phyloP scores from a whole-genome alignment of 805 yeast genomes.

The Kodamaea sagamina region DNA sequence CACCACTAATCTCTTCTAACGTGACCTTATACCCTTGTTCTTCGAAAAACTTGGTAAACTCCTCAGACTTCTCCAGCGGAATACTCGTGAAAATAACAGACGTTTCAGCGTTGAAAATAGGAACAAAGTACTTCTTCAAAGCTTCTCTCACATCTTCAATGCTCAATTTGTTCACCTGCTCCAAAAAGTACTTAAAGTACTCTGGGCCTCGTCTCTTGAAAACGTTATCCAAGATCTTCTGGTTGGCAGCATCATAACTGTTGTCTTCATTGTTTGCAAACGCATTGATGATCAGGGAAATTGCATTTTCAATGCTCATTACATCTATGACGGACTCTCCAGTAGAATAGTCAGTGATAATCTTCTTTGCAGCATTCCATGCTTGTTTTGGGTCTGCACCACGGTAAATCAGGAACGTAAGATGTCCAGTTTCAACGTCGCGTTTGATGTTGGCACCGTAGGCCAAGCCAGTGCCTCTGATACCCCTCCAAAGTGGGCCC shows the following conservation, averaged over 20 bases:
- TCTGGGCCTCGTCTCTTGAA: slow-evolving; percentile 71
- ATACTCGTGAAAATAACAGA: slow-evolving; percentile 71
- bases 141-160: slow-evolving; percentile 51
- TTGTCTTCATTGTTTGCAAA: slow-evolving; percentile 72
- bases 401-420: slow-evolving; percentile 70
- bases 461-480: slow-evolving; percentile 92
- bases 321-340: slow-evolving; percentile 59
- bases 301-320: slow-evolving; percentile 66
- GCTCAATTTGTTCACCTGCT: slow-evolving; percentile 53
- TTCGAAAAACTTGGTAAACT: slow-evolving; percentile 48
- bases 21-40: slow-evolving; percentile 60
- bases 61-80: slow-evolving; percentile 62
- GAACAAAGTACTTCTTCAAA: slow-evolving; percentile 60
- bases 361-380: slow-evolving; percentile 60
- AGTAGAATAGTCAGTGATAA: slow-evolving; percentile 59
- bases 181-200: slow-evolving; percentile 56
- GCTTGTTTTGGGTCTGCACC: slow-evolving; percentile 80
- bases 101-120: slow-evolving; percentile 57
- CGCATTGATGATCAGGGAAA: slow-evolving; percentile 71
- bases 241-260: slow-evolving; percentile 61
- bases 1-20: slow-evolving; percentile 52
- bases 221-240: slow-evolving; percentile 65
- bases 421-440: slow-evolving; percentile 63
- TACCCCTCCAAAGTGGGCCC: slow-evolving; percentile 96
- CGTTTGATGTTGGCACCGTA: slow-evolving; percentile 75